phyloP scores from a whole-genome alignment of 192 early-diverging fungal genomes.

The Radiomyces spectabilis region DNA sequence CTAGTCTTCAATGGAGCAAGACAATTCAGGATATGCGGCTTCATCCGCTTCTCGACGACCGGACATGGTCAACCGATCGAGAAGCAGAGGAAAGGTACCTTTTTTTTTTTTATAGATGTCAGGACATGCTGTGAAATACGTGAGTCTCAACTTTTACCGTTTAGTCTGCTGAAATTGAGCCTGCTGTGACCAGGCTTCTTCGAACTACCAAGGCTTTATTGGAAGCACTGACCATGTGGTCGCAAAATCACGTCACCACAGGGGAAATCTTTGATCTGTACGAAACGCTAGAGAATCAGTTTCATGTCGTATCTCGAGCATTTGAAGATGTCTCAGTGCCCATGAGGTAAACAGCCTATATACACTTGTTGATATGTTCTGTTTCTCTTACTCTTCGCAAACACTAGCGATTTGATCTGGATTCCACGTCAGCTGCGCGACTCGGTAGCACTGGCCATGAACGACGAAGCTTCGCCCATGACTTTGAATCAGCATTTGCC shows the following conservation, averaged over 20 bases:
- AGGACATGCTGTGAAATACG: too few relatives aligned
- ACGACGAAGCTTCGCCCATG: conserved; percentile 6
- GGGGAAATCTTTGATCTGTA: conserved; percentile 19
- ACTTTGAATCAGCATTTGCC: conserved; percentile 26
- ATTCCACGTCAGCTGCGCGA: conserved; percentile 16
- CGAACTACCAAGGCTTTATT: conserved; percentile 18
- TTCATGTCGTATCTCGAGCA: conserved; percentile 12
- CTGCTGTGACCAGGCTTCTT: conserved; percentile 20
- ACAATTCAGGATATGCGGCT: too few relatives aligned
- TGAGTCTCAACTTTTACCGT: too few relatives aligned
- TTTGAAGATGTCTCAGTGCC: conserved; percentile 20
- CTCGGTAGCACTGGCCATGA: conserved; percentile 1
- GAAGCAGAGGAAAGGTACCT: too few relatives aligned
- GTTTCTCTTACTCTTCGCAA: background rate
- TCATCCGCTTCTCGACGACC: too few relatives aligned
- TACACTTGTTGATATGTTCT: background rate
- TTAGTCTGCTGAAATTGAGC: conserved; percentile 25
- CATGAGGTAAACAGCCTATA: conserved; percentile 17
- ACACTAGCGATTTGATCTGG: conserved; percentile 9
- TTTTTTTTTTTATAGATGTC: too few relatives aligned
- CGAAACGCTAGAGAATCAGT: conserved; percentile 14
- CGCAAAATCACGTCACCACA: conserved; percentile 1
- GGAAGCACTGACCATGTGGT: conserved; percentile 25
- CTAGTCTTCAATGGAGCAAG: too few relatives aligned
- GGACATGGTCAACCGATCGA: too few relatives aligned